Base-by-base conservation (phyloP, 2,329 filamentous ascomycete species). In the Claviceps sp. region DNA sequence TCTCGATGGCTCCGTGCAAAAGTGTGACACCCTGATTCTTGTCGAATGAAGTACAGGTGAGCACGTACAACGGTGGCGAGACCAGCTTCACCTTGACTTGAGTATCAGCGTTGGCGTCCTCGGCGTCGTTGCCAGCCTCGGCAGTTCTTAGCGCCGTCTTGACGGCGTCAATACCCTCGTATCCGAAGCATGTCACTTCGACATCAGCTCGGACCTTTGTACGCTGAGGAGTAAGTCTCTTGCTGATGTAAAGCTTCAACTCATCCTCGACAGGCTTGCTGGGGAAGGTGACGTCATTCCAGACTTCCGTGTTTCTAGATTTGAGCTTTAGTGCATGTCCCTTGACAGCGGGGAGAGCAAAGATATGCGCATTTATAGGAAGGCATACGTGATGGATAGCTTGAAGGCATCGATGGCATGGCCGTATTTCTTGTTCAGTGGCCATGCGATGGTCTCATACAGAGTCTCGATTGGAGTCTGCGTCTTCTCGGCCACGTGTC, bases 61-160 rank as follows among this genome's bases (percentile, higher is more conserved):
- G 77, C 59, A 98, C 93, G 68, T 97, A 98, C 53, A 98, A 81
- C 37, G 93, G 94, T 44, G 93, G 93, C 26, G 89, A 95, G n/a
- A 98, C 93, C 49, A 98, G 85, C 73, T 90, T 91, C 68, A 97
- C 93, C 78, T 97, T 97, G 73, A 98, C 89, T 70, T 95, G 88
- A 62, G 84, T 93, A 52, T 96, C 89, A 51, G 52, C 42, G n/a
- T 54, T 56, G 37, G 55, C 54, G 39, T 38, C 53, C n/a, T 55
- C 57, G 7, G 82, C 76, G 14, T 89, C 95, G 79, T 95, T 97
- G 69, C 85, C 83, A 55, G 86, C 86, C 74, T 98, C 93, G 54
- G 93, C 94, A 56, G 84, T 88, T 66, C 89, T 82, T 53, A 98
- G 80, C 47, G 94, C 90, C 37, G 82, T 79, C 81, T 98, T 98